phyloP scores from a whole-genome alignment of 2,329 filamentous ascomycete species.

The Aureobasidium subglaciale region DNA sequence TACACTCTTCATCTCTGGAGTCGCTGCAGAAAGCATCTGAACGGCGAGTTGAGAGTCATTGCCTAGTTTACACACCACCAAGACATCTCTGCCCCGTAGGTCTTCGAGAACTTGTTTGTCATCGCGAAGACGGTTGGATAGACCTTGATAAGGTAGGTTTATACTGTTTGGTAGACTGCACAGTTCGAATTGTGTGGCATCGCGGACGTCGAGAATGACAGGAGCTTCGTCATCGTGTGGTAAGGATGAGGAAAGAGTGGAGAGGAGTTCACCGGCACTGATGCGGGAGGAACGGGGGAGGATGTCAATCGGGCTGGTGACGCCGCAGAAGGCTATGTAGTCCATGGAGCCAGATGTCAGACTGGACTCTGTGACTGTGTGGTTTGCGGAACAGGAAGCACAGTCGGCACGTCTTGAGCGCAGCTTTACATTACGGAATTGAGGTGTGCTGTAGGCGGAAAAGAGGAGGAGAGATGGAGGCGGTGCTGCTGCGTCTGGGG shows the following conservation, averaged over 20 bases:
- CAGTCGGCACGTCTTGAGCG: conserved; percentile 63
- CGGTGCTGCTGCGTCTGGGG: conserved; percentile 2
- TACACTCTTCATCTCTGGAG: conserved; percentile 54
- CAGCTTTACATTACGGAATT: conserved; percentile 70
- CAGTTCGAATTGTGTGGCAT: conserved; percentile 76
- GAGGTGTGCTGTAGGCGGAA: conserved; percentile 45
- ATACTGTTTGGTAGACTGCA: conserved; percentile 68
- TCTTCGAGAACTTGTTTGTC: conserved; percentile 19
- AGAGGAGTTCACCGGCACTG: conserved; percentile 45
- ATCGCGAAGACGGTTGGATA: conserved; percentile 30
- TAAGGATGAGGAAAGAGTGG: background rate
- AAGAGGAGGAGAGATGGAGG: conserved; percentile 46
- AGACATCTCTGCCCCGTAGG: conserved; percentile 48
- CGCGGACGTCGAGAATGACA: conserved; percentile 66
- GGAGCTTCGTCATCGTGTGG: conserved; percentile 15
- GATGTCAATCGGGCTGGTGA: conserved; percentile 46
- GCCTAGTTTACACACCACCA: conserved; percentile 65
- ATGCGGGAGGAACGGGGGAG: conserved; percentile 33
- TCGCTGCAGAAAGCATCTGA: conserved; percentile 56
- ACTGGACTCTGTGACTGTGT: conserved; percentile 55
- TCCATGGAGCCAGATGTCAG: conserved; percentile 63
- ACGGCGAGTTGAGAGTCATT: conserved; percentile 72
- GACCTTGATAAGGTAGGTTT: conserved; percentile 62
- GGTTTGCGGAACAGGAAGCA: conserved; percentile 62
- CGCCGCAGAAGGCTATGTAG: conserved; percentile 81